Conservation (phyloP, 2,329 filamentous ascomycete genomes). For the Neonectria magnoliae region DNA sequence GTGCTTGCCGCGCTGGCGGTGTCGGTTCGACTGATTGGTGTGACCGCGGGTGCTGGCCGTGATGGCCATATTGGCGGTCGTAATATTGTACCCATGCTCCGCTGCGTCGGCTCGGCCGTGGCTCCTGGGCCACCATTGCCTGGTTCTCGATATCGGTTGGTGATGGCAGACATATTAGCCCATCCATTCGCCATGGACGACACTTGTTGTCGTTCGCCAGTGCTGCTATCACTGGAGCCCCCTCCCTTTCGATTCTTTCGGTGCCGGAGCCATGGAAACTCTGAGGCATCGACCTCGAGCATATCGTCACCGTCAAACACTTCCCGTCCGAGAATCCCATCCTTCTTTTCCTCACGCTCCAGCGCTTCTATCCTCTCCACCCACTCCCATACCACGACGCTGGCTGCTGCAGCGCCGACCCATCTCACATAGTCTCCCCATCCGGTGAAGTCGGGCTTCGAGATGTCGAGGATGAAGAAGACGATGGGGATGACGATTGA, state of each 20-base stretch:
- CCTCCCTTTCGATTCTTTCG: slow-evolving; percentile 49
- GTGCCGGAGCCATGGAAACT: slow-evolving; percentile 58
- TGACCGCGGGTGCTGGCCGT: slow-evolving; percentile 64
- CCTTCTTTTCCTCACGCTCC: slow-evolving; percentile 92
- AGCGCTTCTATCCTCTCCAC: slow-evolving; percentile 93
- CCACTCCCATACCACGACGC: slow-evolving; percentile 99
- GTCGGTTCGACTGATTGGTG: slow-evolving; percentile 69
- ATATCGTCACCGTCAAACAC: slow-evolving; percentile 96
- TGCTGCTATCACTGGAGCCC: slow-evolving; percentile 30
- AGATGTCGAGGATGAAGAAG: slow-evolving; percentile 92
- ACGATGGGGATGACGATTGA: slow-evolving; percentile 90
- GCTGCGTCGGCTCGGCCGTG: slow-evolving; percentile 39
- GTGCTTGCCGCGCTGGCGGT: slow-evolving; percentile 72
- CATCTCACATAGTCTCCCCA: slow-evolving; percentile 97
- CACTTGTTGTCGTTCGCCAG: slow-evolving; percentile 27
- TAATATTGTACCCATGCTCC: slow-evolving; percentile 49
- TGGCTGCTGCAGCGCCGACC: slow-evolving; percentile 94
- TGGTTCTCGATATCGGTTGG: slow-evolving; percentile 41
- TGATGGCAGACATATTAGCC: slow-evolving; percentile 42
- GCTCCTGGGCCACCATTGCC: slow-evolving; percentile 29
- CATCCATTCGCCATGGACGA: slow-evolving; percentile 39
- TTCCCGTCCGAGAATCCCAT: slow-evolving; percentile 89
- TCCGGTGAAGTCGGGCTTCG: slow-evolving; percentile 83
- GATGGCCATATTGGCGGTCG: slow-evolving; percentile 65
- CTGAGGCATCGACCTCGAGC: slow-evolving; percentile 71